These are phyloP conservation scores for Xylariaceae sp. DNA, from an alignment of 2,329 filamentous ascomycete genomes.

Conservation along the genomic window DNA sequence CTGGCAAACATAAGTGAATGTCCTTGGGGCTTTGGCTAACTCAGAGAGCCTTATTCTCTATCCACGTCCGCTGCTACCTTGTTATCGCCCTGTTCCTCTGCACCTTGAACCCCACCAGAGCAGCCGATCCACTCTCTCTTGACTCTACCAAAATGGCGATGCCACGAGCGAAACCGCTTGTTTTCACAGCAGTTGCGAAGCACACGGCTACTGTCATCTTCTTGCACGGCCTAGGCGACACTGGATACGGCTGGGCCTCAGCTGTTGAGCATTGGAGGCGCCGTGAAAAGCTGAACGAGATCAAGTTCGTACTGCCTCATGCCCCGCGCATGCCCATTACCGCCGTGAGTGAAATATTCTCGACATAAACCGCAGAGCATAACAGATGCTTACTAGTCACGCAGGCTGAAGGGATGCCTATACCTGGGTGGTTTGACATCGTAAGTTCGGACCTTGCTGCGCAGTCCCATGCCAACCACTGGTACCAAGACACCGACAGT, in stretches of 20 bases:
- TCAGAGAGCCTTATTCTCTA: not conserved
- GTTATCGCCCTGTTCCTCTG: conserved; percentile 2
- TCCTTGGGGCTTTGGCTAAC: not conserved
- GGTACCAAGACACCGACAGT: not conserved
- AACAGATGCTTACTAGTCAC: conserved; percentile 5
- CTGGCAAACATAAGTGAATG: conserved; percentile 20
- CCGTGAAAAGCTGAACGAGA: conserved; percentile 80
- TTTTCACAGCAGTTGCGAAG: conserved; percentile 44
- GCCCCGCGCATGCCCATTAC: conserved; percentile 87
- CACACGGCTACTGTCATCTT: conserved; percentile 97
- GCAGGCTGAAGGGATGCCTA: conserved; percentile 75
- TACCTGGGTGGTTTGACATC: conserved; percentile 91
- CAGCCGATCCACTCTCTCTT: conserved; percentile 15
- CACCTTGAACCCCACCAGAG: conserved; percentile 8
- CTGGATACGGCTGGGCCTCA: conserved; percentile 76
- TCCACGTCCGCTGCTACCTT: not conserved
- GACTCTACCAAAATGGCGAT: conserved; percentile 33
- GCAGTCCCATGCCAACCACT: conserved; percentile 4
- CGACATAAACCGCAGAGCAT: not conserved
- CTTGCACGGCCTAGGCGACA: conserved; percentile 89
- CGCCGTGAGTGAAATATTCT: conserved; percentile 57
- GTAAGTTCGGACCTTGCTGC: conserved; percentile 48
- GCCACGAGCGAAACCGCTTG: conserved; percentile 36
- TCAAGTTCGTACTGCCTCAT: conserved; percentile 93
- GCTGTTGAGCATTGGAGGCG: conserved; percentile 88